Base-by-base conservation (phyloP, 495 filamentous ascomycete species). In the Xanthoparmelia taractica region DNA sequence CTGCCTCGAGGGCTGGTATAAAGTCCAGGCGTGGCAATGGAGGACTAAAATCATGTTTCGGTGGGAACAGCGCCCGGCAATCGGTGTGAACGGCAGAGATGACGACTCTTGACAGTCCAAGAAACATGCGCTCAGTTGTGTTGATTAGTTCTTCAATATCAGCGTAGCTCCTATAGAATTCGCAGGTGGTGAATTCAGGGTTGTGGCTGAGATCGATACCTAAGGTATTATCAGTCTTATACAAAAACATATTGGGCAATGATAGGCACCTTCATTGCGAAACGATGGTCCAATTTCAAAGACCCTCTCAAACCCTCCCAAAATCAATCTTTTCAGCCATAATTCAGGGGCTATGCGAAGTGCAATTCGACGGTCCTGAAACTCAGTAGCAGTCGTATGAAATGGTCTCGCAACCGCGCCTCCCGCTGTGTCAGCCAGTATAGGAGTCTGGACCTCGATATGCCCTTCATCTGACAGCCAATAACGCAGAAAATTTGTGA, bases 261-360 rank as follows among this genome's bases (percentile, higher is more conserved):
- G 29, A 36, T n/a, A 63, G 71, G 52, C 71, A 79, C 91, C 91
- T 79, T 98, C 94, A 75, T 98, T 97, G 50, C 94, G 85, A 74
- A 98, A 98, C 36, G 88, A 88, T 38, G 88, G 85, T 27, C 95
- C 94, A 67, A 98, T 90, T 76, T 98, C 94, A 71, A 94, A 98
- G 36, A 98, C 83, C 60, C 81, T 81, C 65, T 91, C 87, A 67
- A 97, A 87, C n/a, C 92, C 92, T 57, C 92, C 93, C 8, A 97
- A 82, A 11, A 97, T 83, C 64, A 98, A 76, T 63, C 92, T 83
- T 79, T 98, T 98, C 66, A 98, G 79, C 89, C 90, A 97, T 18
- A 98, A 77, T 75, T 98, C 94, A 8, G 95, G 94, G 3, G 94
- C 95, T 66, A 97, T 92, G 47, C 91, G 77, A 63, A 97, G 75